Percentiles rank a stretch among this genome's conserved stretches.
Evolutionary conservation across 805 yeast species (phyloP).

Genomic region (Suhomyces kilbournensis): DNA sequence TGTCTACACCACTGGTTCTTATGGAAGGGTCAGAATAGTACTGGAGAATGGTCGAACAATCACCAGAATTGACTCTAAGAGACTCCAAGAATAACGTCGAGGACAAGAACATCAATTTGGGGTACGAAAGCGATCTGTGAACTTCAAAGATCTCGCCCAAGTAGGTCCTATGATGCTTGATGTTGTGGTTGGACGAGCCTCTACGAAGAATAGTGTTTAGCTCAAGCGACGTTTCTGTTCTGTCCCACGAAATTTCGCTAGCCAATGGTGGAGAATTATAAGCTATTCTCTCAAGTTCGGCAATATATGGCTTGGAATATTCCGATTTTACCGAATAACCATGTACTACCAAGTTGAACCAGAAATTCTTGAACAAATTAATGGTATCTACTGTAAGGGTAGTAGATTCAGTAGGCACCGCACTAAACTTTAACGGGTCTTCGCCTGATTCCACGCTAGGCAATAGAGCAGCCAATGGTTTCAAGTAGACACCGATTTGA

Average conservation of each 20-base stretch:
- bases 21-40: slow-evolving; percentile 88
- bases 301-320: slow-evolving; percentile 45
- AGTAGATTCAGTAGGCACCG: background rate
- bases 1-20: slow-evolving; percentile 62
- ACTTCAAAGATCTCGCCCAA: slow-evolving; percentile 50
- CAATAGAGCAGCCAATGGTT: slow-evolving; percentile 72
- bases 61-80: slow-evolving; percentile 74
- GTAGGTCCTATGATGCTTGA: slow-evolving; percentile 68
- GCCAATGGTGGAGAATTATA: slow-evolving; percentile 53
- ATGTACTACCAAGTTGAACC: slow-evolving; percentile 93
- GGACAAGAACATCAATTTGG: slow-evolving; percentile 83
- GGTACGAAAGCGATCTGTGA: slow-evolving; percentile 56
- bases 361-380: slow-evolving; percentile 74
- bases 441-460: slow-evolving; percentile 51
- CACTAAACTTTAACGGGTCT: slow-evolving; percentile 30
- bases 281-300: slow-evolving; percentile 67
- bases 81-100: slow-evolving; percentile 78
- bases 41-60: slow-evolving; percentile 69
- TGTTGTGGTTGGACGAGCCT: slow-evolving; percentile 80
- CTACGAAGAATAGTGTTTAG: slow-evolving; percentile 86
- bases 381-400: slow-evolving; percentile 48
- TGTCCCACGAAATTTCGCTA: slow-evolving; percentile 41
- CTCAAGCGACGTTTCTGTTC: slow-evolving; percentile 89
- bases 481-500: slow-evolving; percentile 60
- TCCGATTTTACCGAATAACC: slow-evolving; percentile 70